A percentile compares a stretch with the other conserved stretches of the same genome.
These are phyloP conservation scores for Acacia confusa DNA, from an alignment of 306 rosid species.

Conservation along the genomic window DNA sequence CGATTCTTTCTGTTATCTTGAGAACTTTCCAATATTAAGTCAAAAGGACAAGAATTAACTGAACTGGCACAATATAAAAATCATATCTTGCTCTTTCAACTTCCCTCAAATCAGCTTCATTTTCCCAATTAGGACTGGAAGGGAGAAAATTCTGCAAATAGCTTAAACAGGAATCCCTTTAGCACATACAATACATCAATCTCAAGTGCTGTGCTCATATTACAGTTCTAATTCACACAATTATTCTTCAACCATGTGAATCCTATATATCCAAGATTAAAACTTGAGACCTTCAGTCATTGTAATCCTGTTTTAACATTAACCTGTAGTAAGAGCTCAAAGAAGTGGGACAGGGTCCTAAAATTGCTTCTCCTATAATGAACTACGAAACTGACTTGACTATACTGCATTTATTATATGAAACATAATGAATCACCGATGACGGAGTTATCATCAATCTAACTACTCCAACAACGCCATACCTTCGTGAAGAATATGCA, in stretches of 20 bases:
- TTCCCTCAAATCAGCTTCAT: not conserved
- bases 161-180: not conserved
- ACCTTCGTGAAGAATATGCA: slow-evolving; percentile 76
- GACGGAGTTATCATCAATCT: slow-evolving; percentile 11
- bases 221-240: slow-evolving; percentile 15
- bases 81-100: not conserved
- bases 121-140: slow-evolving; percentile 8
- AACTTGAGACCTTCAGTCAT: not conserved
- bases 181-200: not conserved
- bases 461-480: slow-evolving; percentile 31
- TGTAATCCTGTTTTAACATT: not conserved
- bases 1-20: slow-evolving; percentile 7
- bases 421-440: not conserved
- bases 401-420: not conserved
- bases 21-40: not conserved
- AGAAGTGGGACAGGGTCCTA: not conserved
- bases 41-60: no score
- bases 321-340: not conserved
- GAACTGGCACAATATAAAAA: not conserved
- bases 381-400: not conserved
- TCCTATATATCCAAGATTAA: slow-evolving; percentile 10
- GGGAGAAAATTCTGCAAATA: not conserved
- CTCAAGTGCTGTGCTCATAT: not conserved
- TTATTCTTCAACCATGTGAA: not conserved
- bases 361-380: slow-evolving; percentile 1